Conservation (phyloP, 768 basidiomycete genomes). For the Russula abietina region DNA sequence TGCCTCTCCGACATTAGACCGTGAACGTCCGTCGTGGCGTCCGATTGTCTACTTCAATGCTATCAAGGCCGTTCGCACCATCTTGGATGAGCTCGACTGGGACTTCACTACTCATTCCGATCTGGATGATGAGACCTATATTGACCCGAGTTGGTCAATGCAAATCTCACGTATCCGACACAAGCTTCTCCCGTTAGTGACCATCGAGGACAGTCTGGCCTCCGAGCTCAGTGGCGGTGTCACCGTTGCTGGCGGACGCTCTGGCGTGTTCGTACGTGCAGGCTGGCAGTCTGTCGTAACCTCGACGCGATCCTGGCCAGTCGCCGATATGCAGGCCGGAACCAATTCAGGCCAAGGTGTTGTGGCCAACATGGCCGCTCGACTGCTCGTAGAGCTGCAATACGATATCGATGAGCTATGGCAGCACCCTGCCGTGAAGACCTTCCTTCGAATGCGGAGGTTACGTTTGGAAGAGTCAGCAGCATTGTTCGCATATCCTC, state of each 20-base stretch:
- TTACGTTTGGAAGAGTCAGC: slow-evolving; percentile 71
- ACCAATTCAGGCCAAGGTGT: slow-evolving; percentile 31
- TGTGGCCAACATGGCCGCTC: slow-evolving; percentile 49
- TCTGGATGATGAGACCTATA: slow-evolving; percentile 19
- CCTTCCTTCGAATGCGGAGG: slow-evolving; percentile 50
- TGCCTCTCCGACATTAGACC: slow-evolving; percentile 41
- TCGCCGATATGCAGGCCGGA: slow-evolving; percentile 33
- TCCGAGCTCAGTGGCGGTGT: slow-evolving; percentile 64
- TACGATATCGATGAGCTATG: slow-evolving; percentile 59
- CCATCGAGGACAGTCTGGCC: slow-evolving; percentile 61
- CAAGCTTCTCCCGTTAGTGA: slow-evolving; percentile 55
- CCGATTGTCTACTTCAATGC: slow-evolving; percentile 44
- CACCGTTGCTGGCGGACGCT: slow-evolving; percentile 51
- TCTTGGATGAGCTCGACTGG: slow-evolving; percentile 27
- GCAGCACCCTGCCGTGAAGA: slow-evolving; percentile 59
- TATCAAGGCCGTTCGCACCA: slow-evolving; percentile 35
- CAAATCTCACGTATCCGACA: slow-evolving; percentile 50
- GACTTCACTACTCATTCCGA: slow-evolving; percentile 22
- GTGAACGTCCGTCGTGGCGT: slow-evolving; percentile 39
- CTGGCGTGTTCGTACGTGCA: slow-evolving; percentile 59
- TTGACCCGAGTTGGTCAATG: slow-evolving; percentile 31
- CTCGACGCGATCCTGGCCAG: slow-evolving; percentile 39
- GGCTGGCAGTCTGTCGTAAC: slow-evolving; percentile 66
- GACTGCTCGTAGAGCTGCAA: slow-evolving; percentile 44
- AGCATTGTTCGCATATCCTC: slow-evolving; percentile 52